phyloP scores from a whole-genome alignment of 257 asterid genomes.

The Petunia axillaris region DNA sequence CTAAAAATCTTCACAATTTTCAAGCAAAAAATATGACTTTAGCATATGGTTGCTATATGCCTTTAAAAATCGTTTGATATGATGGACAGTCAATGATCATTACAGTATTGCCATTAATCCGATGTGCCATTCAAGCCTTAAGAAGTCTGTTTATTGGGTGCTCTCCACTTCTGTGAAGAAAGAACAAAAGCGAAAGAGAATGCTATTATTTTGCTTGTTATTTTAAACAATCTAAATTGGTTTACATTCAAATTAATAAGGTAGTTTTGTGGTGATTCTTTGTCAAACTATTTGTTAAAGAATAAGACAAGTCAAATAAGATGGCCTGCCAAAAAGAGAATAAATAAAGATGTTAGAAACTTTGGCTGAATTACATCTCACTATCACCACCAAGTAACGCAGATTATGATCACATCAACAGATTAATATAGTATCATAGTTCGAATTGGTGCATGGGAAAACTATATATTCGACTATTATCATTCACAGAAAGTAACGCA shows the following conservation, averaged over 20 bases:
- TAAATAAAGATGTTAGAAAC: no score
- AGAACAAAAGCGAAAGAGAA: not conserved
- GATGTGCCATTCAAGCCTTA: not conserved
- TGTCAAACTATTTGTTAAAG: not conserved
- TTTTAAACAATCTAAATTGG: no score
- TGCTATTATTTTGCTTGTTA: not conserved
- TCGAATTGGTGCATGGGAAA: no score
- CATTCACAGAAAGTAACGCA: no score
- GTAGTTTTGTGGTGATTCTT: not conserved
- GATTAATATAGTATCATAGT: no score
- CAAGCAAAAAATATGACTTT: not conserved
- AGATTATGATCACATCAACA: no score
- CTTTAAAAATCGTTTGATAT: not conserved
- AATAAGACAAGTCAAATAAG: not conserved
- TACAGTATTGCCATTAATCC: not conserved
- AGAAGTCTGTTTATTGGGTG: not conserved
- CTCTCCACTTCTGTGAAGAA: no score
- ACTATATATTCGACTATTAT: no score
- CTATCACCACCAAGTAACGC: no score
- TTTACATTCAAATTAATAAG: not conserved
- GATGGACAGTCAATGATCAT: not conserved
- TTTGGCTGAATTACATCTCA: not conserved
- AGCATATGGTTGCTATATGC: not conserved
- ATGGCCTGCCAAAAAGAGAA: not conserved
- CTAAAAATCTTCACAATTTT: not conserved